A percentile compares a stretch with the other conserved stretches of the same genome.
phyloP scores from a whole-genome alignment of 1,139 yeast genomes.

The Zhuliangozyma blackwelliae region DNA sequence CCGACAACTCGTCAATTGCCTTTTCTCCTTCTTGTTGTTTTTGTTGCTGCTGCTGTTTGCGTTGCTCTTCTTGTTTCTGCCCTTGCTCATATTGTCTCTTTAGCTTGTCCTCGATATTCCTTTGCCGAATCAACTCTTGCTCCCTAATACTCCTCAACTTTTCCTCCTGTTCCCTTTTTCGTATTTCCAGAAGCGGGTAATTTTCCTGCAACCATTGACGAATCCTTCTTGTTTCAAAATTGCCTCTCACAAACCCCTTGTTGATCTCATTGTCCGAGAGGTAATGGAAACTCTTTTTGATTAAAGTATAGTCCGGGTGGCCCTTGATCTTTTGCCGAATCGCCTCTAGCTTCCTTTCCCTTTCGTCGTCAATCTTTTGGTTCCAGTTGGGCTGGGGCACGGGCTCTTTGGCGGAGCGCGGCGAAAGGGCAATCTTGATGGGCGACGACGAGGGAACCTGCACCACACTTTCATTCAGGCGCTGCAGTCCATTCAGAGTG shows the following conservation, averaged over 20 bases:
- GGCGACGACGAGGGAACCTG: slow-evolving; percentile 42
- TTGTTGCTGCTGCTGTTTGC: slow-evolving; percentile 6
- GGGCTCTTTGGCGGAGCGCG: slow-evolving; percentile 8
- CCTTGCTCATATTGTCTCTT: slow-evolving; percentile 14
- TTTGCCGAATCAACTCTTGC: slow-evolving; percentile 14
- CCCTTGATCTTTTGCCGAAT: slow-evolving; percentile 38
- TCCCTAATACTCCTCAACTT: slow-evolving; percentile 13
- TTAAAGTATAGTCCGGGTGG: slow-evolving; percentile 46
- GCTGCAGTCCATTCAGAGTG: no score
- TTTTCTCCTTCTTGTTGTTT: background rate
- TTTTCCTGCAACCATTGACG: slow-evolving; percentile 45
- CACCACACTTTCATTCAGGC: slow-evolving; percentile 18
- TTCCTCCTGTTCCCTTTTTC: slow-evolving; percentile 17
- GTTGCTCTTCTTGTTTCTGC: slow-evolving; percentile 5
- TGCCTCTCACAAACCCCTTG: slow-evolving; percentile 58
- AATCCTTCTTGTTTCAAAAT: slow-evolving; percentile 53
- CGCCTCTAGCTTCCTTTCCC: slow-evolving; percentile 28
- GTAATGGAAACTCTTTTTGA: slow-evolving; percentile 44
- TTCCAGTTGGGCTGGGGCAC: slow-evolving; percentile 4
- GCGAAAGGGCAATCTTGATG: slow-evolving; percentile 23
- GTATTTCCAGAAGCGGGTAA: slow-evolving; percentile 26
- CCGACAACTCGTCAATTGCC: background rate
- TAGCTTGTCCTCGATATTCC: slow-evolving; percentile 9
- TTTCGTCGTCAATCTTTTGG: slow-evolving; percentile 18
- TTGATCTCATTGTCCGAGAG: slow-evolving; percentile 49